Percentiles rank a stretch among this genome's conserved stretches.
phyloP scores from a whole-genome alignment of 805 yeast species.

The Candida montana region DNA sequence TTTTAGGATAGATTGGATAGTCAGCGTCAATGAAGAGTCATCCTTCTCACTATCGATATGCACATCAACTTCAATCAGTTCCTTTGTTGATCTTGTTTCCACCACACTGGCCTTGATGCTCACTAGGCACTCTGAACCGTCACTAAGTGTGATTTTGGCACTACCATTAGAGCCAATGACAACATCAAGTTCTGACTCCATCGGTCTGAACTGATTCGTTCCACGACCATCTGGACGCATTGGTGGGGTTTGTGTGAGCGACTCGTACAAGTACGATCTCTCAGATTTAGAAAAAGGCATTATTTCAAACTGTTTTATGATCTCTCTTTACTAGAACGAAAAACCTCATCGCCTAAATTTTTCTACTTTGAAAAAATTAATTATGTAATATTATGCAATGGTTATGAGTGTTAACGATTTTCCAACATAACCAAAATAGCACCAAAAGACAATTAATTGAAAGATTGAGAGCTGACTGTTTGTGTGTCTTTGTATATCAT shows the following conservation, averaged over 20 bases:
- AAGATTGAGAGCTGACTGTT: too few relatives aligned
- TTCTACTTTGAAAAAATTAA: too few relatives aligned
- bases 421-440: too few relatives aligned
- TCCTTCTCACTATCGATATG: slow-evolving; percentile 79
- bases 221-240: slow-evolving; percentile 84
- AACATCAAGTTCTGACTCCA: slow-evolving; percentile 76
- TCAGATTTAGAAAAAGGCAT: slow-evolving; percentile 77
- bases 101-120: slow-evolving; percentile 87
- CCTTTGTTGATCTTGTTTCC: slow-evolving; percentile 35
- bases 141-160: slow-evolving; percentile 76
- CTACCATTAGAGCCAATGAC: slow-evolving; percentile 91
- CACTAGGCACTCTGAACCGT: slow-evolving; percentile 90
- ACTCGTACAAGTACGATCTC: slow-evolving; percentile 68
- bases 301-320: background rate
- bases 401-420: too few relatives aligned
- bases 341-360: slow-evolving; percentile 2
- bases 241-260: slow-evolving; percentile 53
- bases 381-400: too few relatives aligned
- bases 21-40: slow-evolving; percentile 63
- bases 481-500: too few relatives aligned
- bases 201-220: slow-evolving; percentile 71
- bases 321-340: background rate
- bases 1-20: slow-evolving; percentile 57
- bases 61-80: slow-evolving; percentile 67
- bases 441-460: too few relatives aligned